These are phyloP conservation scores for Backusella australiensis DNA, from an alignment of 192 early-diverging fungal genomes.

Conservation along the genomic window DNA sequence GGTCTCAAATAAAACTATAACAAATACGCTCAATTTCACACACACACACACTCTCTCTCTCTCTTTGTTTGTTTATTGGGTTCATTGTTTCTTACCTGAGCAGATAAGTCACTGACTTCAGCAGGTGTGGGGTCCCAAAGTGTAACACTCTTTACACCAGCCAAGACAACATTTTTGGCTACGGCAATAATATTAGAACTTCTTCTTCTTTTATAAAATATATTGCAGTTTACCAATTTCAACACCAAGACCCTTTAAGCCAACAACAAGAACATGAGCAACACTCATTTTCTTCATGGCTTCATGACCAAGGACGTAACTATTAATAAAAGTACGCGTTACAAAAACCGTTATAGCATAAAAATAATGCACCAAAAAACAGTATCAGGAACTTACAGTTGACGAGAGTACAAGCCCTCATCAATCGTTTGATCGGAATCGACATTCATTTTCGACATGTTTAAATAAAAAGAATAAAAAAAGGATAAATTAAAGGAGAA, in stretches of 20 bases:
- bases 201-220: background rate
- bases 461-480: background rate
- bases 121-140: slow-evolving; percentile 83
- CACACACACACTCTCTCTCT: background rate
- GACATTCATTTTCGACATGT: slow-evolving; percentile 26
- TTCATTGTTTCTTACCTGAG: slow-evolving; percentile 59
- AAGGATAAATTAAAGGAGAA: background rate
- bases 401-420: slow-evolving; percentile 97
- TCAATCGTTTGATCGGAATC: slow-evolving; percentile 73
- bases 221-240: slow-evolving; percentile 81
- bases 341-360: background rate
- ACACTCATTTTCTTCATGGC: slow-evolving; percentile 98
- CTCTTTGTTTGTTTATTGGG: background rate
- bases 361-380: background rate
- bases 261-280: slow-evolving; percentile 95
- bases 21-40: background rate
- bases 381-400: slow-evolving; percentile 74
- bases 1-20: slow-evolving; percentile 84
- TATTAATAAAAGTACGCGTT: slow-evolving; percentile 33
- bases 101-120: slow-evolving; percentile 81
- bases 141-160: slow-evolving; percentile 98
- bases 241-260: slow-evolving; percentile 93
- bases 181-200: background rate
- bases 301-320: slow-evolving; percentile 88
- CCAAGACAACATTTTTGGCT: slow-evolving; percentile 98